Evolutionary conservation across 208 protist species (phyloP).

Genomic region (Trypanosomatidae sp.): DNA sequence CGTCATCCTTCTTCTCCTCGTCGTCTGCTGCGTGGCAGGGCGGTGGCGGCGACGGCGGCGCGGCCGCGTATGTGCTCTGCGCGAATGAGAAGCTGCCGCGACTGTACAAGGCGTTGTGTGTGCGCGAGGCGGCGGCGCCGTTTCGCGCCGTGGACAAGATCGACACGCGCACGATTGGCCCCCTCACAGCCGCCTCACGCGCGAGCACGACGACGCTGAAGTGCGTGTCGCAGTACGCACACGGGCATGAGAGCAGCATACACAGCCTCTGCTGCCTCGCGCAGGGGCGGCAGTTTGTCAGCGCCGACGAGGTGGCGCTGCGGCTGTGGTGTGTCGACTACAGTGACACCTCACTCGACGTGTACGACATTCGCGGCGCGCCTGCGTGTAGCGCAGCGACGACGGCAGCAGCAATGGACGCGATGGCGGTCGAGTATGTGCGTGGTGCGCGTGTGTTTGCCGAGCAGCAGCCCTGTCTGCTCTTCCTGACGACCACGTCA

Average conservation of each 20-base stretch:
- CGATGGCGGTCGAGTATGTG: constrained; percentile 15
- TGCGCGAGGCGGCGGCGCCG: constrained; percentile 35
- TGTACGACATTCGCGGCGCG: constrained; percentile 45
- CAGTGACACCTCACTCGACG: constrained; percentile 72
- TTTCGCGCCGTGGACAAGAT: constrained; percentile 63
- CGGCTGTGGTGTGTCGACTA: constrained; percentile 83
- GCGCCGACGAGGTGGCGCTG: constrained; percentile 70
- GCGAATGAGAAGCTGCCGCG: constrained; percentile 82
- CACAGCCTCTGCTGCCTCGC: constrained; percentile 59
- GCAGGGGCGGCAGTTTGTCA: constrained; percentile 68
- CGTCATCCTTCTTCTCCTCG: no score
- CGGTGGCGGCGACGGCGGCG: constrained; percentile 19
- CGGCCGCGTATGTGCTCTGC: constrained; percentile 52
- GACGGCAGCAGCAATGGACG: constrained; percentile 5
- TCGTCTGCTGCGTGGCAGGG: no score
- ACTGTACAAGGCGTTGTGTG: constrained; percentile 67
- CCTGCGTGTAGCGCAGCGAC: constrained; percentile 43
- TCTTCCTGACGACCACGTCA: constrained; percentile 60
- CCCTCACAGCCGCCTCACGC: constrained; percentile 20
- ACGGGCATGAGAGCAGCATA: constrained; percentile 81
- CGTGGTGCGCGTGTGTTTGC: constrained; percentile 50
- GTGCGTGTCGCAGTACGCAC: constrained; percentile 47
- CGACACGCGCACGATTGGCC: constrained; percentile 25
- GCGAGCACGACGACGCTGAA: constrained; percentile 50
- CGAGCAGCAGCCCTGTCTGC: constrained; percentile 72